phyloP scores from a whole-genome alignment of 139 green algal species.

The Coelastrella sp. region DNA sequence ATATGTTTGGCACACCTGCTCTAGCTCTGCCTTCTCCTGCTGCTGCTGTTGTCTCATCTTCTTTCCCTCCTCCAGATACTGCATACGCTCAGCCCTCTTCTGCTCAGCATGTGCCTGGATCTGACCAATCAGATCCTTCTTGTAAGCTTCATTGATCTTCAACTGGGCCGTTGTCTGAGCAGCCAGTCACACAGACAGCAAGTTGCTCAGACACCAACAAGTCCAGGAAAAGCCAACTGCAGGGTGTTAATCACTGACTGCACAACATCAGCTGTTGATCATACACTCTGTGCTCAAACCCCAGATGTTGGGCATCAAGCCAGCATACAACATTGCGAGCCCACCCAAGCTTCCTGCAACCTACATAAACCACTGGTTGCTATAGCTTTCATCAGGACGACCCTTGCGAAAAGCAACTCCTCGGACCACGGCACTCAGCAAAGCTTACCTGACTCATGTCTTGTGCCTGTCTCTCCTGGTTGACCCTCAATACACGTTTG shows the following conservation, averaged over 20 bases:
- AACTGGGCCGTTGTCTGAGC: constrained; percentile 49
- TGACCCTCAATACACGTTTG: constrained; percentile 79
- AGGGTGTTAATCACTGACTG: neutral
- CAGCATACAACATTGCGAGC: too few relatives aligned
- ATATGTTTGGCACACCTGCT: neutral
- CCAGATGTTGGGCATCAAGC: too few relatives aligned
- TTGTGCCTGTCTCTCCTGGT: constrained; percentile 73
- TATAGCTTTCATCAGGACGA: neutral
- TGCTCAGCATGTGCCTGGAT: constrained; percentile 77
- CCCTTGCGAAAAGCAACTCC: neutral
- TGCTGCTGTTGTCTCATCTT: constrained; percentile 60
- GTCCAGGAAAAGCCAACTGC: neutral
- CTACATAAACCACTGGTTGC: neutral
- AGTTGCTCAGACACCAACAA: neutral
- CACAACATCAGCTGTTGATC: too few relatives aligned
- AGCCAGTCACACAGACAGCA: neutral
- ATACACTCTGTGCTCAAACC: too few relatives aligned
- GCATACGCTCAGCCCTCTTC: constrained; percentile 56
- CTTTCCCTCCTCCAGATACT: constrained; percentile 77
- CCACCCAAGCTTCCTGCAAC: too few relatives aligned
- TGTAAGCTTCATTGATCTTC: constrained; percentile 73
- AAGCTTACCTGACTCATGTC: constrained; percentile 63
- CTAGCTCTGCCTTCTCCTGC: constrained; percentile 66
- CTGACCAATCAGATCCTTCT: constrained; percentile 82
- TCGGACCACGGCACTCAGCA: neutral